Evolutionary conservation across 805 yeast species (phyloP), one percentile per base, ranked within the genome.

Genomic region (Schwanniomyces occidentalis): DNA sequence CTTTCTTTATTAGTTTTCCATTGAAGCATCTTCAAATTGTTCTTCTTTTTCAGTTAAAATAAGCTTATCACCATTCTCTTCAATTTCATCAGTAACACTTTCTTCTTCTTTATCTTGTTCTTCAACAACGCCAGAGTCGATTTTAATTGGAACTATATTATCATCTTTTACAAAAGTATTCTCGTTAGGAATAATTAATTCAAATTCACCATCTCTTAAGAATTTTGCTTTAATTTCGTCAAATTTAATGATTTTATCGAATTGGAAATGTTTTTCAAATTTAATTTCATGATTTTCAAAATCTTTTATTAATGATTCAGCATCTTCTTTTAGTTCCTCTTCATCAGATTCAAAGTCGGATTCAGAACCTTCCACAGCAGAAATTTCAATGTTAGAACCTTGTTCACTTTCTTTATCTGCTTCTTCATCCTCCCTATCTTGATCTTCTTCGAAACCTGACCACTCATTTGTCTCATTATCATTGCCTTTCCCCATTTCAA

Each of bases 181-280:
- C 31, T 58, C 60, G 38, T 60, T 61, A 33, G 74, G 74, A 41
- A 68, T 61, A 27, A 58, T 56, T 41, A 68, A 51, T 49, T 67
- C 71, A 40, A 68, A 61, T 52, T 68, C 73, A 36, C 63, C 66
- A 32, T 60, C 58, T 24, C 54, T 54, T 38, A 60, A 41, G 44
- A 66, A 63, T 34, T 51, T 52, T 18, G 73, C 73, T 40, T 50
- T 56, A 42, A 68, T 63, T 46, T 63, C 58, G 27, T 60, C 57
- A 30, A 53, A 56, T 36, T 62, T 62, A 41, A 68, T 54, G 18
- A 56, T 34, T 48, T 65, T 65, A 36, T 63, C 71, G 42, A 68
- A 68, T 35, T 60, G 61, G 46, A 65, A 66, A 43, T 62, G 65
- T 51, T 68, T 68, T 46, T 66, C 71, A 41, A 68, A 68, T 34